Percentiles rank a stretch among this genome's conserved stretches.
Conservation (phyloP, 306 rosid species). For the Sechiopsis laciniata region DNA sequence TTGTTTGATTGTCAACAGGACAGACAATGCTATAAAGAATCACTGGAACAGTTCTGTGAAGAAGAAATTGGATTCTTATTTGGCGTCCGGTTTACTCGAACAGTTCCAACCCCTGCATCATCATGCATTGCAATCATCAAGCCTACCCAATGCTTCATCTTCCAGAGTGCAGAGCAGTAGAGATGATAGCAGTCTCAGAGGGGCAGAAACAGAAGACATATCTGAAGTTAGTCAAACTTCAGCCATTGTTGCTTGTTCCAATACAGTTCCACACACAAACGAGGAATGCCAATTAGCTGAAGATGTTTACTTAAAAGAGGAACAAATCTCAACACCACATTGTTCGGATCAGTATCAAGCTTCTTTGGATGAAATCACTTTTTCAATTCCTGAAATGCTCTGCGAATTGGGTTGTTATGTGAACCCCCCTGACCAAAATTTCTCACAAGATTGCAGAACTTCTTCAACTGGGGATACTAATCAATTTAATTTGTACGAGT, state of each 20-base stretch:
- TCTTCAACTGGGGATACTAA: constrained; percentile 33
- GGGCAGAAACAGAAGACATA: constrained; percentile 62
- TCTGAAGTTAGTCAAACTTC: constrained; percentile 92
- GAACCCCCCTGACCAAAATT: constrained; percentile 48
- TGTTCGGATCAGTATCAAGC: constrained; percentile 64
- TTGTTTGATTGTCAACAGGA: constrained; percentile 58
- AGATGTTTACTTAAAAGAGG: constrained; percentile 43
- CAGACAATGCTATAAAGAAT: constrained; percentile 97
- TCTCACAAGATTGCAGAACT: constrained; percentile 46
- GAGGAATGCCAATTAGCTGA: constrained; percentile 49
- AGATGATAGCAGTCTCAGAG: constrained; percentile 60
- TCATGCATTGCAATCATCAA: constrained; percentile 40
- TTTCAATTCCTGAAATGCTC: constrained; percentile 50
- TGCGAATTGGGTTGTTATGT: constrained; percentile 45
- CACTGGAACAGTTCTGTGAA: constrained; percentile 99
- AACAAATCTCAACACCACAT: constrained; percentile 49
- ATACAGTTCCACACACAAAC: constrained; percentile 36
- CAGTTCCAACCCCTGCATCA: constrained; percentile 62
- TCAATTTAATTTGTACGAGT: constrained; percentile 40
- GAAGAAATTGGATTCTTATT: constrained; percentile 94
- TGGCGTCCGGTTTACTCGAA: constrained; percentile 77
- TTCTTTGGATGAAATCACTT: constrained; percentile 51
- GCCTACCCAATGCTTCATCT: constrained; percentile 47
- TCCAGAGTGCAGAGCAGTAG: constrained; percentile 59
- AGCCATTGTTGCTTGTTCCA: constrained; percentile 38